Conservation (phyloP, 1,139 yeast species). For the Kluyveromyces sp. region DNA sequence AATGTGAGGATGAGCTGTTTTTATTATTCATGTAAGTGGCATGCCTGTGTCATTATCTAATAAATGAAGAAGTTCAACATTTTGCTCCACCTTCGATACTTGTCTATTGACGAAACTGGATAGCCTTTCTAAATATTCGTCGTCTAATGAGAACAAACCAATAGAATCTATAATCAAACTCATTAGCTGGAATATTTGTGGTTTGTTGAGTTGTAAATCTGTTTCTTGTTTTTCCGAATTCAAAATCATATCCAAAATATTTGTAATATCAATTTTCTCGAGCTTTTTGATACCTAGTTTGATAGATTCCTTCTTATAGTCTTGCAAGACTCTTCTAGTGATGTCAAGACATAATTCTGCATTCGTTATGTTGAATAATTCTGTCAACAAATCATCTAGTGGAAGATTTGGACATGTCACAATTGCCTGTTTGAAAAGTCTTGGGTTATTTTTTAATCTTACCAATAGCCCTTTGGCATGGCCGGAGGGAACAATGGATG, state of each 20-base stretch:
- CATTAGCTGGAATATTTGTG: constrained; percentile 27
- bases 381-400: constrained; percentile 53
- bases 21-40: constrained; percentile 2
- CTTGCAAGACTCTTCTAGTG: constrained; percentile 57
- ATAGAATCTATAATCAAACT: constrained; percentile 29
- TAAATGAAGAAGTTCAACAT: constrained; percentile 25
- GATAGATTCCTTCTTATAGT: constrained; percentile 35
- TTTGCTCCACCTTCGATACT: constrained; percentile 25
- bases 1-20: constrained; percentile 6
- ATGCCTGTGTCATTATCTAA: constrained; percentile 20
- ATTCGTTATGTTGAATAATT: constrained; percentile 46
- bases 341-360: constrained; percentile 63
- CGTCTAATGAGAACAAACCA: constrained; percentile 28
- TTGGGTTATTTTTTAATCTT: constrained; percentile 44
- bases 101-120: constrained; percentile 23
- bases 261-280: constrained; percentile 27
- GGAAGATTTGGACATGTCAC: constrained; percentile 69
- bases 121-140: constrained; percentile 18
- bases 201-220: constrained; percentile 16
- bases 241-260: constrained; percentile 27
- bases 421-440: constrained; percentile 71
- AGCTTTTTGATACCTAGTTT: constrained; percentile 25
- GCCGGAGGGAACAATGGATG: constrained; percentile 76
- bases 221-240: constrained; percentile 9
- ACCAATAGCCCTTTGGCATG: constrained; percentile 48